Evolutionary conservation across 192 early-diverging fungal genomes (phyloP).

Genomic region (Dissophora ornata): DNA sequence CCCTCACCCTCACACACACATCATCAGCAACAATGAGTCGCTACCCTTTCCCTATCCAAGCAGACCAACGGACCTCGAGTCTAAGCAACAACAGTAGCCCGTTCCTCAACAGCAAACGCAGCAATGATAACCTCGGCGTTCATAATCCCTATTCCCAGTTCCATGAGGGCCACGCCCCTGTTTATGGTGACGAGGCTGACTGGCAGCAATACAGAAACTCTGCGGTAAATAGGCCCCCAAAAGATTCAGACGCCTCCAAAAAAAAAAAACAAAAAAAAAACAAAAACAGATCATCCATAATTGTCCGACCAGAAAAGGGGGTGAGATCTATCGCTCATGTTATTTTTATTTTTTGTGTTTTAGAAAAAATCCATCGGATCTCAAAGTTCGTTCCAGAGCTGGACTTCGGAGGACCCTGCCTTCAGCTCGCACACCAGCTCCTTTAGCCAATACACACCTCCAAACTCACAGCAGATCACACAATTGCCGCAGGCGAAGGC

Average conservation of each 20-base stretch:
- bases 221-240: slow-evolving; percentile 31
- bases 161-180: slow-evolving; percentile 31
- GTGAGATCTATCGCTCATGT: no score
- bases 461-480: background rate
- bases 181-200: slow-evolving; percentile 20
- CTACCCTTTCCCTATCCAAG: slow-evolving; percentile 7
- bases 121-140: background rate
- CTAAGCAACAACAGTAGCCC: background rate
- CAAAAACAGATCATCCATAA: no score
- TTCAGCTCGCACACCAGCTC: slow-evolving; percentile 23
- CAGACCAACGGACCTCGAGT: background rate
- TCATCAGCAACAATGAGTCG: slow-evolving; percentile 4
- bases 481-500: no score
- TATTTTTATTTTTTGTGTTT: no score
- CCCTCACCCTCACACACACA: background rate
- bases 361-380: slow-evolving; percentile 35
- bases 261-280: slow-evolving; percentile 22
- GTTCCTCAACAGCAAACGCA: background rate
- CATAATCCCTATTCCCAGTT: slow-evolving; percentile 14
- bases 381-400: slow-evolving; percentile 25
- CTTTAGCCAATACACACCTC: background rate
- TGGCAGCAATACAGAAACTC: slow-evolving; percentile 30
- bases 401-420: slow-evolving; percentile 40
- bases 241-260: no score
- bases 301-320: no score